These are phyloP conservation scores for Vitis riparia DNA, from an alignment of 164 flowering plant genomes.

Conservation along the genomic window DNA sequence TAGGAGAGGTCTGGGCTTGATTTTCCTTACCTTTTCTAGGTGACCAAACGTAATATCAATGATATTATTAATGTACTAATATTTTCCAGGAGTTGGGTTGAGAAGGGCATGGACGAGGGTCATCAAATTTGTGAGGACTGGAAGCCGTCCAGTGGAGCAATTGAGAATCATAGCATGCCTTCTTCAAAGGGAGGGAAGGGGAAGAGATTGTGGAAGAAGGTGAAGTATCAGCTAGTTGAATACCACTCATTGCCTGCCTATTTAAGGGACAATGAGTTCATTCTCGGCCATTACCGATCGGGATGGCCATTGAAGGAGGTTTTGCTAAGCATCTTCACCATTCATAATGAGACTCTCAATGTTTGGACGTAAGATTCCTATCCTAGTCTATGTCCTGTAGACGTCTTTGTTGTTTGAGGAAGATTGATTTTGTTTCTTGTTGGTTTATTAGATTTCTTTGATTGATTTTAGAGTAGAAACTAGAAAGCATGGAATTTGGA, in stretches of 20 bases:
- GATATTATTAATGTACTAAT: neutral
- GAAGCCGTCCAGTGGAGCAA: constrained; percentile 17
- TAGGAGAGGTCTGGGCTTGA: neutral
- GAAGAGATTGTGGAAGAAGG: constrained; percentile 86
- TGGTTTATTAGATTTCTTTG: no score
- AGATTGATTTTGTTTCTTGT: neutral
- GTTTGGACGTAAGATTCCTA: constrained; percentile 88
- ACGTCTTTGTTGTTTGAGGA: no score
- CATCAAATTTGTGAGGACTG: constrained; percentile 12
- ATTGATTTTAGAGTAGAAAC: no score
- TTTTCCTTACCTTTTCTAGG: neutral
- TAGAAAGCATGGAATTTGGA: no score
- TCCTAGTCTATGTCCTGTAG: no score
- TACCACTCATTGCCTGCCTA: constrained; percentile 83
- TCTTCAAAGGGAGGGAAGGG: constrained; percentile 63
- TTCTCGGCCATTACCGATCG: constrained; percentile 78
- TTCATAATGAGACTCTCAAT: constrained; percentile 95
- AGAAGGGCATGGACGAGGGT: constrained; percentile 21
- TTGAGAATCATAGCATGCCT: constrained; percentile 19
- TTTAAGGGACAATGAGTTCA: constrained; percentile 93
- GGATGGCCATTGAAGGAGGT: constrained; percentile 93
- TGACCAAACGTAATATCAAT: neutral
- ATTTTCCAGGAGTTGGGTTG: constrained; percentile 4
- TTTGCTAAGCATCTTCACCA: constrained; percentile 79
- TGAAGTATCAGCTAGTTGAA: constrained; percentile 95